Percentiles rank a stretch among this genome's conserved stretches.
phyloP scores from a whole-genome alignment of 2,329 filamentous ascomycete species.

The Neurospora crassa region DNA sequence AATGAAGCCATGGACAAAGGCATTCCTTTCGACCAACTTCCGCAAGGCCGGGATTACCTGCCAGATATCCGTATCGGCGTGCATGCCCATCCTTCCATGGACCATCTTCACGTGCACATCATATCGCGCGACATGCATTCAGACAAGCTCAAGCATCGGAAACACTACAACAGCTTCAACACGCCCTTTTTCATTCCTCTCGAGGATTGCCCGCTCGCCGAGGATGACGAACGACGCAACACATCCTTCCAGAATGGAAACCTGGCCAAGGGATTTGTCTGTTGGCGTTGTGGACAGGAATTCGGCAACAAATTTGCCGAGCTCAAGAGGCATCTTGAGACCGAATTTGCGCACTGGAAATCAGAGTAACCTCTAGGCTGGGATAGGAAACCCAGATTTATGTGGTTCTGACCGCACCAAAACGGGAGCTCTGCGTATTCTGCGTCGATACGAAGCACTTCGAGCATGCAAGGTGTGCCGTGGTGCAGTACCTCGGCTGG shows the following conservation, averaged over 20 bases:
- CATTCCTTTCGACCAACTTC: slow-evolving; percentile 57
- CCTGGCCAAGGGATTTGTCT: slow-evolving; percentile 56
- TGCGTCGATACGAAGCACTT: neutral
- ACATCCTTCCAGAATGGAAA: slow-evolving; percentile 45
- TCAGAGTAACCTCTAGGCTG: slow-evolving; percentile 22
- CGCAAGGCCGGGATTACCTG: slow-evolving; percentile 68
- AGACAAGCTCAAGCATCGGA: slow-evolving; percentile 61
- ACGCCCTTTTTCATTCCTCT: slow-evolving; percentile 75
- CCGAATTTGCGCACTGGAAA: slow-evolving; percentile 47
- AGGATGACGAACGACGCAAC: slow-evolving; percentile 53
- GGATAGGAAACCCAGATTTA: neutral
- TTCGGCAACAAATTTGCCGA: slow-evolving; percentile 67
- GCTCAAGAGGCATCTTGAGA: slow-evolving; percentile 61
- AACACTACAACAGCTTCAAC: slow-evolving; percentile 88
- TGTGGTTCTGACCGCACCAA: neutral
- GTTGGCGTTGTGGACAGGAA: slow-evolving; percentile 72
- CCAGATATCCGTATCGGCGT: slow-evolving; percentile 67
- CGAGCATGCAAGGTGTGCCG: neutral
- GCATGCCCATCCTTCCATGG: slow-evolving; percentile 86
- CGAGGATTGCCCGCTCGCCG: slow-evolving; percentile 66
- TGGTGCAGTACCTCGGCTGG: neutral
- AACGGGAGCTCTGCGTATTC: neutral
- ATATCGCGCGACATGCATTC: slow-evolving; percentile 72
- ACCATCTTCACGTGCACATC: slow-evolving; percentile 83
- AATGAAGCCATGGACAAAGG: slow-evolving; percentile 53